A percentile compares a stretch with the other conserved stretches of the same genome.
Conservation (phyloP, 495 filamentous ascomycete genomes). For the Pyrenula massariospora region DNA sequence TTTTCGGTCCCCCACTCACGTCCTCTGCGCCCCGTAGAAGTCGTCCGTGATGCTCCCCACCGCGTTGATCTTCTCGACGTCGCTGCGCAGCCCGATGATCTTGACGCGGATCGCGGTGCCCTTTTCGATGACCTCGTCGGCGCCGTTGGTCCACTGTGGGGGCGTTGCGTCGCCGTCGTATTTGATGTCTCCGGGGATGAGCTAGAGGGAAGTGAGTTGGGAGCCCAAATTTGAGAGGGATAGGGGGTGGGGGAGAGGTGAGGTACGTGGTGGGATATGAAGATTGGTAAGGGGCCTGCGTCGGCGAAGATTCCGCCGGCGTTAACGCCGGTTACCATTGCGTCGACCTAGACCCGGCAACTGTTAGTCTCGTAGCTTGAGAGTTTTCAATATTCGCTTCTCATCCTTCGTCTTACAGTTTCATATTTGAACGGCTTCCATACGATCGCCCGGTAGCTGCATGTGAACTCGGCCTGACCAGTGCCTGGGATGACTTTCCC, state of each 20-base stretch:
- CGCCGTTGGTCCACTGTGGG: slow-evolving; percentile 73
- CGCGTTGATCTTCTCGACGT: slow-evolving; percentile 87
- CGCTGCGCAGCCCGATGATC: slow-evolving; percentile 80
- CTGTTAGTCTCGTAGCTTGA: slow-evolving; percentile 1
- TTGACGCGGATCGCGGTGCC: slow-evolving; percentile 88
- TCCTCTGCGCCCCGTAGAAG: background rate
- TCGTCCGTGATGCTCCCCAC: slow-evolving; percentile 90
- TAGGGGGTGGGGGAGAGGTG: background rate
- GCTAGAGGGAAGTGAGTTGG: slow-evolving; percentile 30
- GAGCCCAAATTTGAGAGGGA: background rate
- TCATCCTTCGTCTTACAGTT: slow-evolving; percentile 50
- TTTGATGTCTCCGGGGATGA: slow-evolving; percentile 85
- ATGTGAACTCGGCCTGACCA: slow-evolving; percentile 85
- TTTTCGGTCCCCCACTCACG: no score
- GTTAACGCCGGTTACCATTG: slow-evolving; percentile 79
- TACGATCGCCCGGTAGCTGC: slow-evolving; percentile 88
- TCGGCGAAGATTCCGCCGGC: slow-evolving; percentile 86
- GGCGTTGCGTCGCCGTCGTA: slow-evolving; percentile 86
- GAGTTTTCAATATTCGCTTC: background rate
- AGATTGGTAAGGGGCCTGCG: slow-evolving; percentile 76
- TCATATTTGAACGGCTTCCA: slow-evolving; percentile 96
- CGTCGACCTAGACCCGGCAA: slow-evolving; percentile 70
- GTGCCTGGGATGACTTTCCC: slow-evolving; percentile 83
- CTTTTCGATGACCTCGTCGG: slow-evolving; percentile 86
- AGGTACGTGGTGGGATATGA: slow-evolving; percentile 78